These are phyloP conservation scores for Salix suchowensis DNA, from an alignment of 345 rosid genomes.

Conservation along the genomic window DNA sequence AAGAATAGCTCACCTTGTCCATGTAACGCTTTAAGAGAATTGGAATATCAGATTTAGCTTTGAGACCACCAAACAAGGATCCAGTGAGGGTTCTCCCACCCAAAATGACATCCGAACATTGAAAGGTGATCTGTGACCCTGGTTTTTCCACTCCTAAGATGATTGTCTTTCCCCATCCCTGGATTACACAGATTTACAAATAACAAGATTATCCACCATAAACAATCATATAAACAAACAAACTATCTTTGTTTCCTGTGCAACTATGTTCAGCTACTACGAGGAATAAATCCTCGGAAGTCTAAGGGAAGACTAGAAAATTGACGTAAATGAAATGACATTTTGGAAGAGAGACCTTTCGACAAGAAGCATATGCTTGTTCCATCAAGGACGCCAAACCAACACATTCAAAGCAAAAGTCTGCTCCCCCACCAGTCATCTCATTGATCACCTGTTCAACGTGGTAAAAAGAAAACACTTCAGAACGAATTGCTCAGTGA, in stretches of 20 bases:
- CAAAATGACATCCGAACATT: slow-evolving; percentile 54
- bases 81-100: slow-evolving; percentile 55
- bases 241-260: not conserved
- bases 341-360: slow-evolving; percentile 43
- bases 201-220: not conserved
- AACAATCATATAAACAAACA: not conserved
- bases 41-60: slow-evolving; percentile 81
- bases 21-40: slow-evolving; percentile 56
- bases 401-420: slow-evolving; percentile 77
- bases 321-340: not conserved
- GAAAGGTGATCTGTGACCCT: slow-evolving; percentile 42
- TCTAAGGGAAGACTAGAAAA: too few relatives aligned
- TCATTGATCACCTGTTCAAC: slow-evolving; percentile 48
- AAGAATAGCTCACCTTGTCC: slow-evolving; percentile 43
- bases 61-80: slow-evolving; percentile 71
- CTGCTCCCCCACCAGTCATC: slow-evolving; percentile 79
- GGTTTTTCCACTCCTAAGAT: slow-evolving; percentile 78
- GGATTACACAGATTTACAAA: not conserved
- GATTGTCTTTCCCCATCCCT: slow-evolving; percentile 94
- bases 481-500: not conserved
- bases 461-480: not conserved
- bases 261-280: not conserved
- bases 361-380: slow-evolving; percentile 65
- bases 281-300: not conserved
- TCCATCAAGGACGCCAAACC: slow-evolving; percentile 52